Evolutionary conservation across 768 basidiomycete species (phyloP).

Genomic region (Leccinum aurantiacum): DNA sequence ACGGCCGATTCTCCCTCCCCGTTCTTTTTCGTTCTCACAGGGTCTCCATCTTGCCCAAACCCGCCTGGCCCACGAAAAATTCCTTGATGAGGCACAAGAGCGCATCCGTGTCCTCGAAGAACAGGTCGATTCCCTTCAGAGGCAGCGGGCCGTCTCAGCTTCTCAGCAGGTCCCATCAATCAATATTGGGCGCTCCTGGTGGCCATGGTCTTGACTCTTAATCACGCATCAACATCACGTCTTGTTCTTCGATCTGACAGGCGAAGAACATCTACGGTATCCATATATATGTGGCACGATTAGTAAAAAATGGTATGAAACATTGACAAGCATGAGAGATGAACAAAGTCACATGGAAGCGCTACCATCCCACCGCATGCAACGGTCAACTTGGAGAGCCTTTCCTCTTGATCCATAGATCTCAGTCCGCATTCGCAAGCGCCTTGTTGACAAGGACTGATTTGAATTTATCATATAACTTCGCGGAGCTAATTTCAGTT

Average conservation of each 20-base stretch:
- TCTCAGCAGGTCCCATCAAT: neutral
- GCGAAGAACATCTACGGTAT: slow-evolving; percentile 15
- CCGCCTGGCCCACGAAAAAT: slow-evolving; percentile 68
- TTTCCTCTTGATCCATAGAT: neutral
- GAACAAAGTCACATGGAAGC: neutral
- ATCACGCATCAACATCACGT: neutral
- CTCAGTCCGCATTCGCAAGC: slow-evolving; percentile 25
- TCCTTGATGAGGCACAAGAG: slow-evolving; percentile 58
- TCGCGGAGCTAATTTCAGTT: slow-evolving; percentile 53
- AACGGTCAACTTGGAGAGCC: neutral
- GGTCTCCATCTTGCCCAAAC: slow-evolving; percentile 64
- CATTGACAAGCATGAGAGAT: slow-evolving; percentile 1
- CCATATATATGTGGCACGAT: slow-evolving; percentile 6
- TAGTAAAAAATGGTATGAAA: slow-evolving; percentile 6
- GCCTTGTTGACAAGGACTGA: slow-evolving; percentile 54
- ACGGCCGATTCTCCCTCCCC: slow-evolving; percentile 11
- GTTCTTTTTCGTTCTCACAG: slow-evolving; percentile 36
- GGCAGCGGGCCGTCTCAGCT: slow-evolving; percentile 5
- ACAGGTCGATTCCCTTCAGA: slow-evolving; percentile 47
- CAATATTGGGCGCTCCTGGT: slow-evolving; percentile 24
- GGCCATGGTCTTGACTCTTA: slow-evolving; percentile 9
- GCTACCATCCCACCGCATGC: neutral
- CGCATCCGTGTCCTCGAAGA: slow-evolving; percentile 57
- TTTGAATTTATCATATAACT: slow-evolving; percentile 74
- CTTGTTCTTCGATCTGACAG: neutral